Evolutionary conservation across 106 monocot species (phyloP), one percentile per base, ranked within the genome.

Genomic region (Phalaenopsis aphrodite): DNA sequence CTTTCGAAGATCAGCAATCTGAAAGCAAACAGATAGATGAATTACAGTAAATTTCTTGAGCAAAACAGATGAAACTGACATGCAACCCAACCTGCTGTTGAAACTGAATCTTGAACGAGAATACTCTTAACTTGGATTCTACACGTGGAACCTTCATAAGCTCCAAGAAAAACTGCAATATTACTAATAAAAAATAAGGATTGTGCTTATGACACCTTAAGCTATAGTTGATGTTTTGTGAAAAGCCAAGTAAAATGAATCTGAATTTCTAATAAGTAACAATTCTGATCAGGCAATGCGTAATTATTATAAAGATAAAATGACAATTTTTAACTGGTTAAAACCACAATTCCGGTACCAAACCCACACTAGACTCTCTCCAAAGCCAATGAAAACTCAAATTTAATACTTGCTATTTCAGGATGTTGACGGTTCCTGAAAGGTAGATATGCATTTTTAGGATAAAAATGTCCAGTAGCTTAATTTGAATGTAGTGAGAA

Each of bases 1-100:
- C 58, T 85, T 86, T 68, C 88, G 84, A 82, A 93, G 93, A 93
- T 93, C 93, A 75, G 88, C 76, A 67, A 88, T 74, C 91, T 92
- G 80, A 72, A 88, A 78, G 57, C 46, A 46, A 56, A 41, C 57
- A 58, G 7, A 49, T 11, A 56, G 41, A 41, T 12, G 2, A 58
- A 57, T 41, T 2, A 78, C 1, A 18, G 8, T 23, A 78, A 55
- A 58, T 58, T 37, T 58, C 36, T 58, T 41, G 46, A 57, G 19
- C 55, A 56, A 16, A 57, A 4, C 14, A 52, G 18, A 78, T 78
- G 38, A 78, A 56, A 39, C 69, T 69, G 36, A 41, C 18, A 18
- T 41, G 41, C 24, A 18, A 78, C 1, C 55, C 17, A 78, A 78
- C 57, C 55, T 56, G 78, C 30, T 58, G 56, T 58, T 23, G 8